Evolutionary conservation across 2,329 filamentous ascomycete species (phyloP), one percentile per base, ranked within the genome.

Genomic region (Aspergillus terreus): DNA sequence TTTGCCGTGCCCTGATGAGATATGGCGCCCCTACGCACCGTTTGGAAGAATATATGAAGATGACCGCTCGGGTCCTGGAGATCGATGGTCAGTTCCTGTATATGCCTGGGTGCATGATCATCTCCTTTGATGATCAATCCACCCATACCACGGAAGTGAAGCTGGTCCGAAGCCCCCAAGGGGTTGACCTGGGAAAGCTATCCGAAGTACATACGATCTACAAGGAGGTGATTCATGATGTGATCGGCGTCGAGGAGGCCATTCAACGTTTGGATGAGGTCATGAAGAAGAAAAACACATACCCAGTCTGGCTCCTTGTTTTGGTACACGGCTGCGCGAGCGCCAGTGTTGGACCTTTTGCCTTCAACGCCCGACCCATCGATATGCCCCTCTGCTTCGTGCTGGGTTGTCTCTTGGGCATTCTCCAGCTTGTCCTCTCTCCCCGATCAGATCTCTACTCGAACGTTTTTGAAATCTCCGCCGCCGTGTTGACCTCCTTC

Each of bases 1-100:
- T 97, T 41, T 96, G 92, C 65, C 84, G 85, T 41, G 90, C 90
- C 1, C 75, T 97, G 51, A 96, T 97, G 91, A 81, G 85, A 66
- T 96, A 90, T 57, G 92, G 92, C 21, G 92, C 92, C 0, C 92
- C 92, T 2, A 96, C 92, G 0, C 92, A 97, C 72, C 85, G 92
- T 21, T 76, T 97, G 23, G 92, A 97, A 71, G 77, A 96, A 67
- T 96, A 96, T 69, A 86, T 97, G 83, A 85, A 81, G 58, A 95
- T 92, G 88, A 91, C 89, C 6, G 87, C 92, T 2, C 82, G 89
- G 6, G 88, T 95, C 2, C 80, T 97, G 40, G 89, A 92, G 70
- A 92, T 96, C 25, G 88, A 95, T 56, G 88, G 87, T 12, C 90
- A 95, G 64, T 96, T 95, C 62, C 74, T 96, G 17, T 97, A 96